A percentile compares a stretch with the other conserved stretches of the same genome.
Evolutionary conservation across 2,329 filamentous ascomycete genomes (phyloP).

Genomic region (Scedosporium dehoogii): DNA sequence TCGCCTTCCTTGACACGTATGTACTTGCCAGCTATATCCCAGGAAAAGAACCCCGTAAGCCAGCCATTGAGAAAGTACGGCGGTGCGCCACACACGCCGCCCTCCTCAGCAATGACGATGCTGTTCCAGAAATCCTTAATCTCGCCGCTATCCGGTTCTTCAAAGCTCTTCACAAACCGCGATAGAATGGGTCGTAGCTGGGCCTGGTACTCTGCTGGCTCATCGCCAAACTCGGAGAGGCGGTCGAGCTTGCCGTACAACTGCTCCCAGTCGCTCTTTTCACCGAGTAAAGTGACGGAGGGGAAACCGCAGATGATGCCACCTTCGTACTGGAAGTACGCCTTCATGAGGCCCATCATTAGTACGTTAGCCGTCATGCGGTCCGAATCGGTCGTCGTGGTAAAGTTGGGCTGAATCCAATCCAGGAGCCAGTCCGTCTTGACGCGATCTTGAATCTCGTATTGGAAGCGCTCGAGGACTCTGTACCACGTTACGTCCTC

Average conservation of each 20-base stretch:
- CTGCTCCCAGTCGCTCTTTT: constrained; percentile 26
- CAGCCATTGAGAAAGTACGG: constrained; percentile 30
- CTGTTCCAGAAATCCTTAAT: constrained; percentile 31
- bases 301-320: constrained; percentile 32
- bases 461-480: constrained; percentile 7
- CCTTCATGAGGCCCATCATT: constrained; percentile 34
- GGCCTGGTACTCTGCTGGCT: constrained; percentile 27
- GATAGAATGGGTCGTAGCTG: constrained; percentile 33
- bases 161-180: constrained; percentile 34
- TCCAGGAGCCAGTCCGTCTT: constrained; percentile 16
- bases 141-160: constrained; percentile 22
- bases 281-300: constrained; percentile 29
- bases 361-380: constrained; percentile 17
- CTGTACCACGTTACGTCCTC: constrained; percentile 5
- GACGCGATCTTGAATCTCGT: constrained; percentile 7
- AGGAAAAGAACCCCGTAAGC: constrained; percentile 38
- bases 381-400: constrained; percentile 17
- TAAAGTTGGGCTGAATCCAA: constrained; percentile 34
- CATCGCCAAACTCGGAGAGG: constrained; percentile 30
- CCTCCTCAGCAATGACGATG: constrained; percentile 24
- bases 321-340: constrained; percentile 26
- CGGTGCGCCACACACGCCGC: constrained; percentile 18
- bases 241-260: constrained; percentile 28
- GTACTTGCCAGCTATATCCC: constrained; percentile 23
- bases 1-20: not conserved